These are phyloP conservation scores for Trametes maxima DNA, from an alignment of 768 basidiomycete species.

Conservation along the genomic window DNA sequence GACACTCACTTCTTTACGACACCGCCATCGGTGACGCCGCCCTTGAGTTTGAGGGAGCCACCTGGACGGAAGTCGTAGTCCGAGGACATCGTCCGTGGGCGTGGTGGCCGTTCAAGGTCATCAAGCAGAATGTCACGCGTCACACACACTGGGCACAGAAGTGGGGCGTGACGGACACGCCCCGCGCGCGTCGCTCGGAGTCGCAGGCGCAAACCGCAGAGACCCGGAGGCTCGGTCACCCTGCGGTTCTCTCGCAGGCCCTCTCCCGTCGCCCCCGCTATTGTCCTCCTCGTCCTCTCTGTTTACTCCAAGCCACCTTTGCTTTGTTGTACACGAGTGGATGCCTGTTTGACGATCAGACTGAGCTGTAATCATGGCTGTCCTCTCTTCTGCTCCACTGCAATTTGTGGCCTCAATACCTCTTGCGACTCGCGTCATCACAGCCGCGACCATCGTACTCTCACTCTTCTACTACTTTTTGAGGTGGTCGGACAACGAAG, in stretches of 20 bases:
- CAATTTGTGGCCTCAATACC: slow-evolving; percentile 72
- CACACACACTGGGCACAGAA: slow-evolving; percentile 21
- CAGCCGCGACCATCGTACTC: slow-evolving; percentile 57
- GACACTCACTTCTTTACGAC: slow-evolving; percentile 76
- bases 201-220: background rate
- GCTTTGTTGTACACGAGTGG: slow-evolving; percentile 10
- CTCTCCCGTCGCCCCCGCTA: background rate
- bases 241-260: background rate
- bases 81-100: slow-evolving; percentile 53
- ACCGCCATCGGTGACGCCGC: slow-evolving; percentile 76
- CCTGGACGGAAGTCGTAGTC: slow-evolving; percentile 86
- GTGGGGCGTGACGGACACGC: slow-evolving; percentile 23
- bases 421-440: slow-evolving; percentile 75
- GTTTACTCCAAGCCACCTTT: background rate
- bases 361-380: slow-evolving; percentile 54
- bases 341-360: slow-evolving; percentile 17
- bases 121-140: slow-evolving; percentile 28
- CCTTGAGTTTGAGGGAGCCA: slow-evolving; percentile 89
- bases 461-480: slow-evolving; percentile 69
- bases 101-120: slow-evolving; percentile 28
- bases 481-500: slow-evolving; percentile 49
- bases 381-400: slow-evolving; percentile 67
- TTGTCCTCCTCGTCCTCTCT: background rate
- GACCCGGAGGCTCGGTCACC: background rate
- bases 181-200: background rate